Evolutionary conservation across 106 monocot species (phyloP).

Genomic region (Dioscorea zingiberensis): DNA sequence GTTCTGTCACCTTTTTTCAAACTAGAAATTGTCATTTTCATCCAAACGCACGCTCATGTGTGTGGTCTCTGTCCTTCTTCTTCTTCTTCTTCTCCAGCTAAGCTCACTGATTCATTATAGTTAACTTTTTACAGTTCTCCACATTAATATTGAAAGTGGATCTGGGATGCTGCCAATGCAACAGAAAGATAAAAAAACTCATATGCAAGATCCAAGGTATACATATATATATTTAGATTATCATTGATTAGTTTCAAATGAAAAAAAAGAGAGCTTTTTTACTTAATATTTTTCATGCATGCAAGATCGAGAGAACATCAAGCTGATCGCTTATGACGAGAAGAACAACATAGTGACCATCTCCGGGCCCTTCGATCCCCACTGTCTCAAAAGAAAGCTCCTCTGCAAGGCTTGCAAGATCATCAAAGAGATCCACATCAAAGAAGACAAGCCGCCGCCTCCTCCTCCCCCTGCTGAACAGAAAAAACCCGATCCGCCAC

Average conservation of each 20-base stretch:
- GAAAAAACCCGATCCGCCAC: too few species aligned
- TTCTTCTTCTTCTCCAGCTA: not conserved
- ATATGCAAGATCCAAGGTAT: conserved; percentile 26
- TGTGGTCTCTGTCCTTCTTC: not conserved
- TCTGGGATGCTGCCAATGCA: conserved; percentile 32
- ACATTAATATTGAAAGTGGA: conserved; percentile 39
- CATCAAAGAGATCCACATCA: conserved; percentile 49
- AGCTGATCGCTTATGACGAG: conserved; percentile 37
- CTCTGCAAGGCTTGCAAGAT: conserved; percentile 47
- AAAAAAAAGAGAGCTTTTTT: not conserved
- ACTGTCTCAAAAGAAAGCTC: conserved; percentile 39
- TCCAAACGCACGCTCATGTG: not conserved
- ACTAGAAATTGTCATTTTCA: not conserved
- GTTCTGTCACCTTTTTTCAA: too few species aligned
- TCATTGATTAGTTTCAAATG: too few species aligned
- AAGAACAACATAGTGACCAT: conserved; percentile 36
- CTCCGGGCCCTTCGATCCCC: conserved; percentile 34
- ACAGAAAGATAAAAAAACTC: conserved; percentile 18
- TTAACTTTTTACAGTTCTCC: conserved; percentile 11
- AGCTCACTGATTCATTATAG: not conserved
- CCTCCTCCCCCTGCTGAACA: not conserved
- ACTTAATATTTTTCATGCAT: not conserved
- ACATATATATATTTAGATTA: not conserved
- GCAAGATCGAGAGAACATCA: conserved; percentile 27
- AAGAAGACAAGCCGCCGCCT: conserved; percentile 1